Evolutionary conservation across 257 asterid genomes (phyloP), one percentile per base, ranked within the genome.

Genomic region (Salvia hispanica): DNA sequence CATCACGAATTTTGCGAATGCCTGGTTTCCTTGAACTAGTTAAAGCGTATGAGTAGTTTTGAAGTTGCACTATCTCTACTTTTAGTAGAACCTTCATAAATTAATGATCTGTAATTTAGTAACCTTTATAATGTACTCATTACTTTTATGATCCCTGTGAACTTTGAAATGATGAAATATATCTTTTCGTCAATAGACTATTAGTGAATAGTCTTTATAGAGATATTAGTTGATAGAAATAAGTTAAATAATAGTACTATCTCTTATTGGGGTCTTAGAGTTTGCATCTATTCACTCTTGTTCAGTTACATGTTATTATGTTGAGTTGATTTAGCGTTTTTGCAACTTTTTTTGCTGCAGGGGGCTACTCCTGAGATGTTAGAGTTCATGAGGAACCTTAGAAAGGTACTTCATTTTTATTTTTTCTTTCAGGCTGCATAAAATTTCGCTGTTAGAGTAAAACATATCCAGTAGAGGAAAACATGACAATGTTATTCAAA

Each of bases 351-450:
- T 57, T 67, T 62, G 62, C 7, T 67, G 64, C 84, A 91, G 97
- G 95, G 0, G 67, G 88, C 68, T 54, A 87, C 99, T 54, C 60
- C 93, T 46, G 73, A 75, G 79, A 91, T 88, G 96, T 57, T 91
- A 66, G 79, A 84, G 71, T 94, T 94, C 77, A 84, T 94, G 91
- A 80, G 80, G 78, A 82, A 88, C 25, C 86, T 91, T 14, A 75
- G 87, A 58, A 94, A 91, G 96, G 99, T 93, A 60, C 62, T 64
- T 74, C 9, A 15, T 37, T 7, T 50, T 25, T 25, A 21, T 25
- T 25, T 39, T 57, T n/a, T 15, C 9, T 51, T 57, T 36, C 50
- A 7, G 25, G 39, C 47, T 44, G 25, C 11, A 31, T 6, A 25
- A 45, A 43, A 47, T 33, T 31, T 58, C 14, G 1, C 15, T 45